Evolutionary conservation across 2,329 filamentous ascomycete species (phyloP).

Genomic region (Monosporascus sp.): DNA sequence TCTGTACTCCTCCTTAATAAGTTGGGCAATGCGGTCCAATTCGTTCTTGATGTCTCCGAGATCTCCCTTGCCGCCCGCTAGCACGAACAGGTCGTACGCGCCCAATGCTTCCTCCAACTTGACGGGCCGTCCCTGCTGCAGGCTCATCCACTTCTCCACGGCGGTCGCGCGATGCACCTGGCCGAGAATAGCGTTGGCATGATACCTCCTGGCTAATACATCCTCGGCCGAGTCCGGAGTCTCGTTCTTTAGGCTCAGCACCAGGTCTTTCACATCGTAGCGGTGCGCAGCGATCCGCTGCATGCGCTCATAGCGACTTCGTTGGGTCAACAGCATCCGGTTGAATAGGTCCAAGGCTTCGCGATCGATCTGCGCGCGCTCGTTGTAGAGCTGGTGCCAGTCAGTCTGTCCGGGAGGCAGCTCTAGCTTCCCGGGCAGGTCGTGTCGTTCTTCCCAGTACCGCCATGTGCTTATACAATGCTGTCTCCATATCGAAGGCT

Average conservation of each 20-base stretch:
- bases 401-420: conserved; percentile 37
- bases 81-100: conserved; percentile 60
- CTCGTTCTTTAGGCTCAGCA: conserved; percentile 40
- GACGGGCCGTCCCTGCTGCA: conserved; percentile 42
- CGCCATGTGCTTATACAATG: conserved; percentile 50
- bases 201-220: conserved; percentile 55
- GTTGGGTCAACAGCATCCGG: conserved; percentile 49
- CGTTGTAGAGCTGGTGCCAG: conserved; percentile 49
- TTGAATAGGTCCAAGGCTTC: conserved; percentile 39
- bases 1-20: conserved; percentile 37
- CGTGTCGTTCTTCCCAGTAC: conserved; percentile 50
- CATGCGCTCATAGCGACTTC: conserved; percentile 49
- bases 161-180: conserved; percentile 57
- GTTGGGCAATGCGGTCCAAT: conserved; percentile 2
- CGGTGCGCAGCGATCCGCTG: conserved; percentile 50
- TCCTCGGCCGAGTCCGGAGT: conserved; percentile 49
- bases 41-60: not conserved
- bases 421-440: conserved; percentile 34
- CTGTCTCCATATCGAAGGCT: conserved; percentile 56
- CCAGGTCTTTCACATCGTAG: conserved; percentile 58
- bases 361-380: conserved; percentile 31
- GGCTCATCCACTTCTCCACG: conserved; percentile 51
- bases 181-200: conserved; percentile 52
- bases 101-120: conserved; percentile 54
- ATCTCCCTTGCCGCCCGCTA: conserved; percentile 43